Conservation (phyloP, 2,329 filamentous ascomycete genomes). For the Tolypocladium cylindrosporum region DNA sequence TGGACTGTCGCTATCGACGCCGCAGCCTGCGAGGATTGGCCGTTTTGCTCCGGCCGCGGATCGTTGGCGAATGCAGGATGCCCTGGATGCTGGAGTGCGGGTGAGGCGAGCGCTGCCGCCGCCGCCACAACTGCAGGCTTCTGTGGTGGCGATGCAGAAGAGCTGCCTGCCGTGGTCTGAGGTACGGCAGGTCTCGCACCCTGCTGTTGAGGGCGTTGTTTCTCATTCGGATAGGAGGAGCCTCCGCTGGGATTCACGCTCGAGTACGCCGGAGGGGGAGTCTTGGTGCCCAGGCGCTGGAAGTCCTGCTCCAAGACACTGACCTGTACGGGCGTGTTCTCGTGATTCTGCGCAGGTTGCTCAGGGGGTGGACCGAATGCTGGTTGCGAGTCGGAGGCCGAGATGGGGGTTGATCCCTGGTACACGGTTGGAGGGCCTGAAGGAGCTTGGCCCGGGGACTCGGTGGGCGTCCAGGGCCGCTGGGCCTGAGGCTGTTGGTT, state of each 20-base stretch:
- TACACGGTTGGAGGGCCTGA: constrained; percentile 89
- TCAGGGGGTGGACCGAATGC: constrained; percentile 34
- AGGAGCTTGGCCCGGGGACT: constrained; percentile 73
- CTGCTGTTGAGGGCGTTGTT: constrained; percentile 43
- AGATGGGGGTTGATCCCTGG: constrained; percentile 68
- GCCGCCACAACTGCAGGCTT: constrained; percentile 13
- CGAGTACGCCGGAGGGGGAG: constrained; percentile 92
- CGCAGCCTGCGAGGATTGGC: constrained; percentile 35
- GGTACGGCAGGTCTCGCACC: constrained; percentile 6
- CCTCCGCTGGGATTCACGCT: constrained; percentile 50
- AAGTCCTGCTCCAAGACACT: constrained; percentile 81
- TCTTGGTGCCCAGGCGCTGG: constrained; percentile 69
- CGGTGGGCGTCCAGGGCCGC: constrained; percentile 90
- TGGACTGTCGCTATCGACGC: constrained; percentile 26
- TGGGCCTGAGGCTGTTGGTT: constrained; percentile 23
- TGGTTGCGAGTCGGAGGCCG: constrained; percentile 34
- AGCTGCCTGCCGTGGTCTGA: constrained; percentile 14
- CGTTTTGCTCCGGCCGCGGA: constrained; percentile 43
- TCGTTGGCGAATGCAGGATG: constrained; percentile 93
- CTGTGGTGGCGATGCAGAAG: constrained; percentile 18
- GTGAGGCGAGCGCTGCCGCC: constrained; percentile 28
- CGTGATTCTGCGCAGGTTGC: constrained; percentile 18
- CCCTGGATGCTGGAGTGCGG: constrained; percentile 46
- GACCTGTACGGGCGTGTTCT: constrained; percentile 37
- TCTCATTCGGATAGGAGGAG: constrained; percentile 68